Evolutionary conservation across 2,329 filamentous ascomycete genomes (phyloP).

Genomic region (Exophiala phaeomuriformis): DNA sequence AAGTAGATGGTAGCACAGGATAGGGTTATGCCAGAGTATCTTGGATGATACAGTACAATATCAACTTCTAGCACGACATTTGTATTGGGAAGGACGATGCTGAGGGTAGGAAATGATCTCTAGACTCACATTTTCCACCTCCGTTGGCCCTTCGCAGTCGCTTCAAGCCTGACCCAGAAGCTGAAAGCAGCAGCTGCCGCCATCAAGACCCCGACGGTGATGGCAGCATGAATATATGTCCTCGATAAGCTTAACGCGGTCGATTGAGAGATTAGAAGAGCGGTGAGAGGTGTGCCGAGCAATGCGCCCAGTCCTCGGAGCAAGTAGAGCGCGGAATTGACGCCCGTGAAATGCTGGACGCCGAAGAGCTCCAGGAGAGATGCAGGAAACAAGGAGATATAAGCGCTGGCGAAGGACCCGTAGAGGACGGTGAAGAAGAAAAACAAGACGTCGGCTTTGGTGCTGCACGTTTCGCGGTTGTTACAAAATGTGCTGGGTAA

Average conservation of each 20-base stretch:
- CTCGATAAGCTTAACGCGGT: conserved; percentile 13
- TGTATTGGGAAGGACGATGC: no score
- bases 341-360: neutral
- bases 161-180: conserved; percentile 30
- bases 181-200: conserved; percentile 28
- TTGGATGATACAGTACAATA: no score
- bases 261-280: conserved; percentile 19
- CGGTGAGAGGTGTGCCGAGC: neutral
- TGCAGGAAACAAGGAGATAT: conserved; percentile 35
- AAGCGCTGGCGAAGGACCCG: conserved; percentile 34
- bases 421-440: conserved; percentile 29
- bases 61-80: no score
- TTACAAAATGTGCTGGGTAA: neutral
- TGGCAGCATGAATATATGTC: conserved; percentile 27
- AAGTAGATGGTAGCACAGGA: no score
- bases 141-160: neutral
- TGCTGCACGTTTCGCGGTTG: neutral
- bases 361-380: conserved; percentile 22
- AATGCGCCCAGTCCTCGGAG: neutral
- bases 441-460: conserved; percentile 14
- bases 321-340: neutral
- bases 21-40: no score
- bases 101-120: no score
- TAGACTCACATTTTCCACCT: neutral
- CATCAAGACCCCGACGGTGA: conserved; percentile 28